These are phyloP conservation scores for Orobanche coerulescens DNA, from an alignment of 257 asterid species.

Conservation along the genomic window DNA sequence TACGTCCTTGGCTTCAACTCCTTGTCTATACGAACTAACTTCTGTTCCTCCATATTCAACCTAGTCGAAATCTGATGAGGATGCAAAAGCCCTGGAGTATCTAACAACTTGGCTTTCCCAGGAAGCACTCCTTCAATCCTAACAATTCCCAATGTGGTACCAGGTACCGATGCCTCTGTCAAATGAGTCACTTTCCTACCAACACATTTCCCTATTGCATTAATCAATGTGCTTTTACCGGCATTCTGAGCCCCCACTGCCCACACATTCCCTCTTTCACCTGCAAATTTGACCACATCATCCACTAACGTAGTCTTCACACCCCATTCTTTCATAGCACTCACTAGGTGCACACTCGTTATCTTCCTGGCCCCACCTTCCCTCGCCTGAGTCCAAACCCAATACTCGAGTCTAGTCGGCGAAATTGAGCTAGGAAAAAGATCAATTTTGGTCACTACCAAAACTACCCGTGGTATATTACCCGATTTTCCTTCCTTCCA, in stretches of 20 bases:
- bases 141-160: slow-evolving; percentile 81
- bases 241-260: slow-evolving; percentile 91
- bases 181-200: slow-evolving; percentile 54
- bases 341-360: slow-evolving; percentile 70
- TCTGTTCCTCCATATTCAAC: slow-evolving; percentile 70
- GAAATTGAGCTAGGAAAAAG: slow-evolving; percentile 76
- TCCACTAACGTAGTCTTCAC: slow-evolving; percentile 68
- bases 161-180: slow-evolving; percentile 87
- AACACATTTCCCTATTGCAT: slow-evolving; percentile 58
- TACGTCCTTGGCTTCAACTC: slow-evolving; percentile 88
- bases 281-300: slow-evolving; percentile 65
- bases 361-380: slow-evolving; percentile 65
- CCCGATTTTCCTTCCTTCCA: slow-evolving; percentile 92
- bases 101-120: slow-evolving; percentile 71
- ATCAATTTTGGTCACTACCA: slow-evolving; percentile 80
- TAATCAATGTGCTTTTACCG: slow-evolving; percentile 79
- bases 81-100: slow-evolving; percentile 88
- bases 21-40: slow-evolving; percentile 47
- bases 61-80: slow-evolving; percentile 81
- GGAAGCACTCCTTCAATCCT: slow-evolving; percentile 92
- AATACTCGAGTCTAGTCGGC: slow-evolving; percentile 76
- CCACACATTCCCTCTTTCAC: slow-evolving; percentile 86
- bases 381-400: slow-evolving; percentile 82
- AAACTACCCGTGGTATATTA: slow-evolving; percentile 62
- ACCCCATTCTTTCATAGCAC: slow-evolving; percentile 86